Percentiles rank a stretch among this genome's conserved stretches.
These are phyloP conservation scores for Coemansia sp. DNA, from an alignment of 192 early-diverging fungal genomes.

Conservation along the genomic window DNA sequence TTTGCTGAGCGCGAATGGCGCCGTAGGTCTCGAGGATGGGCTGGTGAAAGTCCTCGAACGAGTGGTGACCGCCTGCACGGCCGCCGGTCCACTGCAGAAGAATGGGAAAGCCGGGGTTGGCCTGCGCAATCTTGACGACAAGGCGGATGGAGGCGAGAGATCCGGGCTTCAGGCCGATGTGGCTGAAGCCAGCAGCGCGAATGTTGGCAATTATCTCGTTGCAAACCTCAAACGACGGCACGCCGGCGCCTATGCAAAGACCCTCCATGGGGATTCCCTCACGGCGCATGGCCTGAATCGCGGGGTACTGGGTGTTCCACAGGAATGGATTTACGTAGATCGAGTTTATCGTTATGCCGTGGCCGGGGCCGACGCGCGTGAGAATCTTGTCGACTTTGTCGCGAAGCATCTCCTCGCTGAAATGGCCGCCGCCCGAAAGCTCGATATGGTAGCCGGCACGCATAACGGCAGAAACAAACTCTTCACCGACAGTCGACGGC, in stretches of 20 bases:
- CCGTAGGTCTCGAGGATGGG: slow-evolving; percentile 75
- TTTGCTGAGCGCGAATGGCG: slow-evolving; percentile 76
- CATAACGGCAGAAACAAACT: slow-evolving; percentile 78
- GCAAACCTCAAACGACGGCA: slow-evolving; percentile 78
- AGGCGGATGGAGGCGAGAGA: slow-evolving; percentile 72
- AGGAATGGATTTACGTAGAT: slow-evolving; percentile 85
- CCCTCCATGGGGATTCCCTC: slow-evolving; percentile 89
- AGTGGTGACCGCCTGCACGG: slow-evolving; percentile 93
- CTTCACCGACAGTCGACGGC: slow-evolving; percentile 72
- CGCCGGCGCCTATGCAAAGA: slow-evolving; percentile 82
- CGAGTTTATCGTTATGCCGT: slow-evolving; percentile 83
- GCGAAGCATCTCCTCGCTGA: slow-evolving; percentile 76
- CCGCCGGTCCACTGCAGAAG: slow-evolving; percentile 97
- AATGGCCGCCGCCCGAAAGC: slow-evolving; percentile 79
- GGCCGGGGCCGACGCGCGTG: slow-evolving; percentile 70
- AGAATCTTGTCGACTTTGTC: slow-evolving; percentile 78
- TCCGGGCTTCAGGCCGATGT: slow-evolving; percentile 86
- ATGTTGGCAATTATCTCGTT: slow-evolving; percentile 74
- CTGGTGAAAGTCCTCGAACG: slow-evolving; percentile 92
- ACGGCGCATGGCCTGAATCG: slow-evolving; percentile 73
- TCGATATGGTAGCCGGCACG: slow-evolving; percentile 89
- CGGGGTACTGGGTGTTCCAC: slow-evolving; percentile 85
- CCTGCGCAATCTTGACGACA: slow-evolving; percentile 77
- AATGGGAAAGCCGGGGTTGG: slow-evolving; percentile 78
- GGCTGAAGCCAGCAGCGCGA: slow-evolving; percentile 69